Percentiles rank a stretch among this genome's conserved stretches.
phyloP scores from a whole-genome alignment of 257 asterid species.

The Solanum lycopersicoides region DNA sequence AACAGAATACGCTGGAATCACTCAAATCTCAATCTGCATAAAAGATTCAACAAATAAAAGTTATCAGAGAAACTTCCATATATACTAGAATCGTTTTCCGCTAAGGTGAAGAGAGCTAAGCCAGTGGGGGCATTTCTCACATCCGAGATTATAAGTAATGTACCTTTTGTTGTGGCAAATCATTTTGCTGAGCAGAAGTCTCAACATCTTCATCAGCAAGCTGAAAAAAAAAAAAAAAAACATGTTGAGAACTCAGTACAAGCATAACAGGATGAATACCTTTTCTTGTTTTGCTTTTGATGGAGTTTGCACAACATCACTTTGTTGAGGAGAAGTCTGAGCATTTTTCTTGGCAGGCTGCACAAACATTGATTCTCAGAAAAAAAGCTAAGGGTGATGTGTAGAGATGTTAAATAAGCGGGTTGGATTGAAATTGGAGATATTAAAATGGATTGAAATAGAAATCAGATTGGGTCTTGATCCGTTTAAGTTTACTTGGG shows the following conservation, averaged over 20 bases:
- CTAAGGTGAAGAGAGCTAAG: no score
- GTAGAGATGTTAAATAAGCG: background rate
- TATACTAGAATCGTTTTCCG: background rate
- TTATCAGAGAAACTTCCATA: background rate
- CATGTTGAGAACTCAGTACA: background rate
- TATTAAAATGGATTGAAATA: no score
- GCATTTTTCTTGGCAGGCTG: background rate
- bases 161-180: background rate
- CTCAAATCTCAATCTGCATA: background rate
- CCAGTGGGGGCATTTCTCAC: no score
- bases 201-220: background rate
- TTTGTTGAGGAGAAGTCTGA: background rate
- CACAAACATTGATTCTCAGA: background rate
- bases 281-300: background rate
- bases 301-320: background rate
- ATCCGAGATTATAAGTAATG: no score
- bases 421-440: no score
- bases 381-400: background rate
- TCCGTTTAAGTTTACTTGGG: no score
- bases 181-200: background rate
- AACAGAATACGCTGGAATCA: background rate
- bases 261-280: background rate
- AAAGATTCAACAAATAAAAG: no score
- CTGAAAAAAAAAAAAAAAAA: background rate
- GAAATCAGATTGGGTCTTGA: no score